Percentiles rank a stretch among this genome's conserved stretches.
Evolutionary conservation across 208 protist species (phyloP).

Genomic region (Wallacemonas sp.): DNA sequence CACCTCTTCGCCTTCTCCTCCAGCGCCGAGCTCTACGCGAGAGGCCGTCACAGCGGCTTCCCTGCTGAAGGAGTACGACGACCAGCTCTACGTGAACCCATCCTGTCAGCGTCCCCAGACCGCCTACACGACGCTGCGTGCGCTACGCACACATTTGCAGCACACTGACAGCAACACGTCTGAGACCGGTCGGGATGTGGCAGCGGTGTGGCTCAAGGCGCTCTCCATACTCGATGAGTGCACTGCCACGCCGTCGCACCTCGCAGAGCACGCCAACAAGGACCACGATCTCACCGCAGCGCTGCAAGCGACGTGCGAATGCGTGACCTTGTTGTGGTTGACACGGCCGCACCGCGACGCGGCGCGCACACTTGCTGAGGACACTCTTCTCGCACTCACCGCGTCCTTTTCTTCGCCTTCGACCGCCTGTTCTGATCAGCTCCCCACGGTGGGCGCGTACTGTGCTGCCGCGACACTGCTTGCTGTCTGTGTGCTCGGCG

Average conservation of each 20-base stretch:
- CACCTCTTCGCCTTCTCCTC: neutral
- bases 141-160: constrained; percentile 17
- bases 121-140: constrained; percentile 18
- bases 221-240: neutral
- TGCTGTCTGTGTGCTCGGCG: neutral
- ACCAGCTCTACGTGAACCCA: constrained; percentile 27
- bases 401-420: neutral
- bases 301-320: neutral
- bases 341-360: neutral
- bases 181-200: neutral
- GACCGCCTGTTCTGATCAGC: neutral
- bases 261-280: too few species aligned
- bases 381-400: neutral
- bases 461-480: neutral
- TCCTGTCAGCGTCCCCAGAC: constrained; percentile 4
- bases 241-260: neutral
- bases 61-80: constrained; percentile 21
- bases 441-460: neutral
- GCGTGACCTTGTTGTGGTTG: neutral
- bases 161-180: constrained; percentile 16
- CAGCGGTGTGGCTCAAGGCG: neutral
- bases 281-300: neutral
- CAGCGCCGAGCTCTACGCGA: neutral
- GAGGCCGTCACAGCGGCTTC: constrained; percentile 10
- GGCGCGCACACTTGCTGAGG: neutral